Conservation (phyloP, 2,329 filamentous ascomycete genomes). For the Fusarium nodosum region DNA sequence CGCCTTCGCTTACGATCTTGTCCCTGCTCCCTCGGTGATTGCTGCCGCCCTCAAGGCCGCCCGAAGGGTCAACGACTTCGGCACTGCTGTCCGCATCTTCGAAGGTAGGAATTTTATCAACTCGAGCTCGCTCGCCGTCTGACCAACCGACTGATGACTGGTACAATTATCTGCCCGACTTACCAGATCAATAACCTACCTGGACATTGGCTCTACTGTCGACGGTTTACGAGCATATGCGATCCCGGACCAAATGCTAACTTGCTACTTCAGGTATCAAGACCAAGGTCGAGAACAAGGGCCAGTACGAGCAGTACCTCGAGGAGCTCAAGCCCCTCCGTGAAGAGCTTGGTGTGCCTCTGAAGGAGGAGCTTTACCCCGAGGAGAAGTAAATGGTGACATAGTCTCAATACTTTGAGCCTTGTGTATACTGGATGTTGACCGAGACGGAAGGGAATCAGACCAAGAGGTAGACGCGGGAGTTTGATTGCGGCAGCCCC, state of each 20-base stretch:
- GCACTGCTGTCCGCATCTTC: slow-evolving; percentile 97
- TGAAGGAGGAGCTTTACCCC: slow-evolving; percentile 95
- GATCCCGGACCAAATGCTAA: slow-evolving; percentile 34
- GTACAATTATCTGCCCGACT: slow-evolving; percentile 15
- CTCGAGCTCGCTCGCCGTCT: slow-evolving; percentile 28
- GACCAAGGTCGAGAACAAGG: slow-evolving; percentile 98
- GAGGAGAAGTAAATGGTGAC: slow-evolving; percentile 63
- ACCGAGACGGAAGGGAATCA: slow-evolving; percentile 47
- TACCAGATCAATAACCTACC: slow-evolving; percentile 19
- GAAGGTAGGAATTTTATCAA: slow-evolving; percentile 77
- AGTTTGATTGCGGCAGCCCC: slow-evolving; percentile 51
- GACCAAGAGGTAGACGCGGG: slow-evolving; percentile 51
- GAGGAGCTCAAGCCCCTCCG: slow-evolving; percentile 91
- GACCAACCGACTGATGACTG: slow-evolving; percentile 27
- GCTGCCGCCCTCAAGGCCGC: slow-evolving; percentile 93
- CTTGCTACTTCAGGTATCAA: slow-evolving; percentile 80
- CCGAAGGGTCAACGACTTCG: slow-evolving; percentile 97
- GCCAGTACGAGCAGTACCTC: slow-evolving; percentile 97
- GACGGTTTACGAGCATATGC: slow-evolving; percentile 11
- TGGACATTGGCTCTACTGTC: slow-evolving; percentile 8
- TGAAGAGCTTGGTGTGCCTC: slow-evolving; percentile 90
- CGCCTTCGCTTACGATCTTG: slow-evolving; percentile 99
- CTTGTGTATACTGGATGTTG: slow-evolving; percentile 57
- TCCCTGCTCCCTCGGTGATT: slow-evolving; percentile 92
- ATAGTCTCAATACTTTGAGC: slow-evolving; percentile 39